Evolutionary conservation across 139 green algal genomes (phyloP).

Genomic region (Pycnococcus provasolii): DNA sequence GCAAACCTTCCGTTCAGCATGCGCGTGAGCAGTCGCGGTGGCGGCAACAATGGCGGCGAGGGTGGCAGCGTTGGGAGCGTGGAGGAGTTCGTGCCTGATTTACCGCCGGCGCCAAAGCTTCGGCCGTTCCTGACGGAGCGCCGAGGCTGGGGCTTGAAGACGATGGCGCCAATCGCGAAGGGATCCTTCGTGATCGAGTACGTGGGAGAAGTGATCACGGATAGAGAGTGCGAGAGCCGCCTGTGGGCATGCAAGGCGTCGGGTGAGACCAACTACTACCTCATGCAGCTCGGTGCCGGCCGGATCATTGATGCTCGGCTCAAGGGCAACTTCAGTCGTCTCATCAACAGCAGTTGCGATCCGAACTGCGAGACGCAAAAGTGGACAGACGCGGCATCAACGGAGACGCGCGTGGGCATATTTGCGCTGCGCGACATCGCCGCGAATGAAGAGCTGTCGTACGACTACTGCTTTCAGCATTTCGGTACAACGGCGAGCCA

Average conservation of each 20-base stretch:
- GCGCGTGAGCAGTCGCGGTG: neutral
- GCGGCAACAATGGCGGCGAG: neutral
- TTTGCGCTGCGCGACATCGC: slow-evolving; percentile 25
- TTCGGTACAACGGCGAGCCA: slow-evolving; percentile 20
- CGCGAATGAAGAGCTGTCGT: slow-evolving; percentile 27
- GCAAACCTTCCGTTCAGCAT: slow-evolving; percentile 13
- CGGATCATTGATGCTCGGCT: slow-evolving; percentile 80
- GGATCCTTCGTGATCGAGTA: slow-evolving; percentile 91
- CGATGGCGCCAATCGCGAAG: slow-evolving; percentile 38
- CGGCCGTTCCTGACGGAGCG: slow-evolving; percentile 15
- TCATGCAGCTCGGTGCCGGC: slow-evolving; percentile 91
- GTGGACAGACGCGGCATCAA: slow-evolving; percentile 45
- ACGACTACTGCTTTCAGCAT: slow-evolving; percentile 31
- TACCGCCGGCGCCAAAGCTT: neutral
- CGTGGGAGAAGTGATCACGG: slow-evolving; percentile 58
- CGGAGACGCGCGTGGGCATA: slow-evolving; percentile 28
- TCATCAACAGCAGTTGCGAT: slow-evolving; percentile 91
- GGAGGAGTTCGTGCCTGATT: too few species aligned
- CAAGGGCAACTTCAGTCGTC: slow-evolving; percentile 74
- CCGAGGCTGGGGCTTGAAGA: slow-evolving; percentile 24
- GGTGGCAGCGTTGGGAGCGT: neutral
- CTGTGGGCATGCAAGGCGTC: slow-evolving; percentile 21
- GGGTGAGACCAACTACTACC: slow-evolving; percentile 74
- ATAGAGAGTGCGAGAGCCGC: slow-evolving; percentile 66
- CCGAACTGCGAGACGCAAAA: slow-evolving; percentile 96